These are phyloP conservation scores for Candida saitoana DNA, from an alignment of 805 yeast species.

Conservation along the genomic window DNA sequence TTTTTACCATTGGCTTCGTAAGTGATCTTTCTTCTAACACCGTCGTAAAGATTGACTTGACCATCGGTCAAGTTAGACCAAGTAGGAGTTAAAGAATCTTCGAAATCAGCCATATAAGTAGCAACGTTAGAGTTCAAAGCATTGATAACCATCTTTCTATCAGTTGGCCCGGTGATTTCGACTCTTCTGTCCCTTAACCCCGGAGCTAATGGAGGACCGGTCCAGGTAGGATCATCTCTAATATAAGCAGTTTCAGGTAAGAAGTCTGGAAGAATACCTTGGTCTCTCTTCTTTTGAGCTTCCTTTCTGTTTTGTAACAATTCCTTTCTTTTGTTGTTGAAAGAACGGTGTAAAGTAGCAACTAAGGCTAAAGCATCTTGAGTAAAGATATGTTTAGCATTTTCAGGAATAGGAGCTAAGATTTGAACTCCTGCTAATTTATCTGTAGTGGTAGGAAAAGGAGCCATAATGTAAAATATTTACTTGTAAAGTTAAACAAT, in stretches of 20 bases:
- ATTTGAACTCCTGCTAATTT: conserved; percentile 50
- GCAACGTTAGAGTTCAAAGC: conserved; percentile 76
- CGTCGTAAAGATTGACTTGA: conserved; percentile 75
- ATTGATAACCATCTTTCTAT: conserved; percentile 77
- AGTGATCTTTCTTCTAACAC: conserved; percentile 59
- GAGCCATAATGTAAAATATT: conserved; percentile 30
- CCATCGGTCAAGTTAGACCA: conserved; percentile 79
- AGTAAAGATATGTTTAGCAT: conserved; percentile 53
- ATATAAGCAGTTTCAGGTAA: conserved; percentile 65
- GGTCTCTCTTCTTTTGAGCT: conserved; percentile 59
- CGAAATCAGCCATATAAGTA: conserved; percentile 84
- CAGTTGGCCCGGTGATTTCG: conserved; percentile 85
- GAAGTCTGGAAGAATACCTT: conserved; percentile 59
- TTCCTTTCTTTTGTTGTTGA: conserved; percentile 56
- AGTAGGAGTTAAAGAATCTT: conserved; percentile 81
- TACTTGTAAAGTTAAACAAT: too few species aligned
- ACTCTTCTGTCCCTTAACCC: conserved; percentile 72
- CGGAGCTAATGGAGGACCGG: conserved; percentile 67
- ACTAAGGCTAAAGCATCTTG: conserved; percentile 64
- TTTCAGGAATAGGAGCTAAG: conserved; percentile 47
- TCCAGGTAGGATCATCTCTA: conserved; percentile 72
- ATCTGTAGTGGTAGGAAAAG: conserved; percentile 44
- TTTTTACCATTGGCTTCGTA: conserved; percentile 40
- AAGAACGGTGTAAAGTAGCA: conserved; percentile 69
- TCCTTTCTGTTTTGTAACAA: conserved; percentile 58